Base-by-base conservation (phyloP, 345 rosid genomes). In the Rhodamnia argentea region DNA sequence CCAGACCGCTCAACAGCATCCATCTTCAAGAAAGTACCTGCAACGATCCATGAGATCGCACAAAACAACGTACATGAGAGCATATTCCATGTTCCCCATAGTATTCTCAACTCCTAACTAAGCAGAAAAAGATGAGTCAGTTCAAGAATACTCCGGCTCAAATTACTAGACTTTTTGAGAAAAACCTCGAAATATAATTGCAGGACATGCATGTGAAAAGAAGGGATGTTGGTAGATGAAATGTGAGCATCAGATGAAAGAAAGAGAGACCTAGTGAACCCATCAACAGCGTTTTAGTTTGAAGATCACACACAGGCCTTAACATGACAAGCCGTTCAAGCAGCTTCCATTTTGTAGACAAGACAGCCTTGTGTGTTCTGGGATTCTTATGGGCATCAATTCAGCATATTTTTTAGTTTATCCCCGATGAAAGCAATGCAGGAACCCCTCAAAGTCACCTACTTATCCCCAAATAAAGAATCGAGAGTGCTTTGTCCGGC, bases 11-110 rank as follows among this genome's bases (percentile, higher is more conserved):
- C 90, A 84, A 74, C 78, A 82, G 91, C 87, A 78, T 93, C 95
- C 99, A 97, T 97, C 60, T 90, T 84, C 85, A 53, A 50, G 81
- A 86, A 87, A 42, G 42, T 82, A 76, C 88, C 93, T 92, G 90
- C 70, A 87, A 84, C 58, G 87, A 42, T 29, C 44, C 40, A n/a
- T 78, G 29, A 60, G 84, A 54, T 74, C 54, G 14, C 44, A 26
- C 24, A 85, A 26, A 32, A 26, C 37, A 55, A 32, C 12, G 62
- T 83, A 70, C 10, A 70, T 70, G 81, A 70, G 81, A 70, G 32
- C 12, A 56, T 54, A 16, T 32, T 53, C 37, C 23, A 14, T 20
- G 40, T 22, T 27, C 44, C 44, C 52, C 47, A 37, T n/a, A 88
- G 62, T 83, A 42, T 70, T 18, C 26, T 32, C 47, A 37, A 70